A percentile compares a stretch with the other conserved stretches of the same genome.
Evolutionary conservation across 768 basidiomycete species (phyloP).

Genomic region (Dioszegia crocea): DNA sequence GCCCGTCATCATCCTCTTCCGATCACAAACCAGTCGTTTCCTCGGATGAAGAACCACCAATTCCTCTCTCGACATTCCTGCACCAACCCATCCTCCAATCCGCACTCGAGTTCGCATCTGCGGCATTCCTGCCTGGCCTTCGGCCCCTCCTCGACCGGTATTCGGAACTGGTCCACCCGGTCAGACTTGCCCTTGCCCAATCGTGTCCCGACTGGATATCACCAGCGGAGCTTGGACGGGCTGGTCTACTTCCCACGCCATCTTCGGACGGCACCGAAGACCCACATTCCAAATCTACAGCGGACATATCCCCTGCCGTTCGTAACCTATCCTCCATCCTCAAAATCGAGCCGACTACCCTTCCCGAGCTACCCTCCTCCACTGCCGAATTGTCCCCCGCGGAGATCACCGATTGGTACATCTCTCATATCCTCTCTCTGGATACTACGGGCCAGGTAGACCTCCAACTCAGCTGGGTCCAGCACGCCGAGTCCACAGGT

Average conservation of each 20-base stretch:
- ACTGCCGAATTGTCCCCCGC: slow-evolving; percentile 51
- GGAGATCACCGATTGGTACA: slow-evolving; percentile 73
- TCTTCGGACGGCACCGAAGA: slow-evolving; percentile 13
- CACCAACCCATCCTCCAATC: slow-evolving; percentile 57
- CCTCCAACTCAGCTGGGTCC: slow-evolving; percentile 69
- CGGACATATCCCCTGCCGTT: background rate
- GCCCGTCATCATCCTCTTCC: background rate
- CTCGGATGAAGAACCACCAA: slow-evolving; percentile 8
- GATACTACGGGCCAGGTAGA: slow-evolving; percentile 74
- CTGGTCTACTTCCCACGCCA: slow-evolving; percentile 17
- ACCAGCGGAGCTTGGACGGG: slow-evolving; percentile 53
- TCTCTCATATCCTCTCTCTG: slow-evolving; percentile 59
- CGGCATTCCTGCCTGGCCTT: slow-evolving; percentile 60
- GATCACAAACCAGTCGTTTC: background rate
- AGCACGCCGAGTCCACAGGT: slow-evolving; percentile 78
- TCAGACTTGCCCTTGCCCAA: slow-evolving; percentile 66
- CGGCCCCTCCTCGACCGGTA: slow-evolving; percentile 61
- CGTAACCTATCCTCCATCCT: background rate
- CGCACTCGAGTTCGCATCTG: slow-evolving; percentile 65
- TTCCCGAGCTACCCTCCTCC: slow-evolving; percentile 5
- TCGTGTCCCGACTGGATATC: slow-evolving; percentile 69
- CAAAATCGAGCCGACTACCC: background rate
- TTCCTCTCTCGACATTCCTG: slow-evolving; percentile 64
- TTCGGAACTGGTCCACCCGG: slow-evolving; percentile 60
- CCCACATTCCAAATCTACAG: background rate